Percentiles rank a stretch among this genome's conserved stretches.
Conservation (phyloP, 176 grass and related monocot species). For the Oryza australiensis region DNA sequence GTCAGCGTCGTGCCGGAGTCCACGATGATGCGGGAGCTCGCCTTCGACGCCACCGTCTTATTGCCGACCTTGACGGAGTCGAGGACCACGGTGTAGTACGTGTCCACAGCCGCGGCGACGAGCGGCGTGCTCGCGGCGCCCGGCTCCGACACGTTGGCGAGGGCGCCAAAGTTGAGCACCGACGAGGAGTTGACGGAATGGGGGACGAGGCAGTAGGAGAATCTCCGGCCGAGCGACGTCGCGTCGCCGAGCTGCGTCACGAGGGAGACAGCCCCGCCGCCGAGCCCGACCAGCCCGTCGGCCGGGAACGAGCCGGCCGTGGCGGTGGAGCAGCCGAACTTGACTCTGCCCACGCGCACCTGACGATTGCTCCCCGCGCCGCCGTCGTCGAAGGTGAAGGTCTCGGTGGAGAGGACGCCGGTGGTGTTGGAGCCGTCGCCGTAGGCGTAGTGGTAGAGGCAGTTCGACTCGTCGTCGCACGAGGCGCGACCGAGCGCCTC, state of each 20-base stretch:
- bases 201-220: constrained; percentile 75
- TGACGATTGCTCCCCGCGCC: neutral
- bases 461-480: constrained; percentile 39
- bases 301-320: constrained; percentile 23
- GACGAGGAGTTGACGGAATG: constrained; percentile 31
- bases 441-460: constrained; percentile 53
- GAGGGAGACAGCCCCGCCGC: constrained; percentile 48
- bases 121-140: constrained; percentile 39
- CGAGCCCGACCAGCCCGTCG: constrained; percentile 58
- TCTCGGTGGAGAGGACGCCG: constrained; percentile 58
- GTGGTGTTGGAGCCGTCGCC: constrained; percentile 46
- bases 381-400: constrained; percentile 48
- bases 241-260: constrained; percentile 40
- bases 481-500: neutral
- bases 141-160: constrained; percentile 35
- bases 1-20: constrained; percentile 72
- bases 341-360: constrained; percentile 10
- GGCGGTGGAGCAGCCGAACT: constrained; percentile 54
- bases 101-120: neutral
- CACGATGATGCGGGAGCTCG: constrained; percentile 39
- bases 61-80: constrained; percentile 41
- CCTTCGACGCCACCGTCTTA: neutral
- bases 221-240: constrained; percentile 35
- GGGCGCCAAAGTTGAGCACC: constrained; percentile 53
- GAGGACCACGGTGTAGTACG: constrained; percentile 52